These are phyloP conservation scores for Macadamia tetraphylla DNA, from an alignment of 164 flowering plant genomes.

Conservation along the genomic window DNA sequence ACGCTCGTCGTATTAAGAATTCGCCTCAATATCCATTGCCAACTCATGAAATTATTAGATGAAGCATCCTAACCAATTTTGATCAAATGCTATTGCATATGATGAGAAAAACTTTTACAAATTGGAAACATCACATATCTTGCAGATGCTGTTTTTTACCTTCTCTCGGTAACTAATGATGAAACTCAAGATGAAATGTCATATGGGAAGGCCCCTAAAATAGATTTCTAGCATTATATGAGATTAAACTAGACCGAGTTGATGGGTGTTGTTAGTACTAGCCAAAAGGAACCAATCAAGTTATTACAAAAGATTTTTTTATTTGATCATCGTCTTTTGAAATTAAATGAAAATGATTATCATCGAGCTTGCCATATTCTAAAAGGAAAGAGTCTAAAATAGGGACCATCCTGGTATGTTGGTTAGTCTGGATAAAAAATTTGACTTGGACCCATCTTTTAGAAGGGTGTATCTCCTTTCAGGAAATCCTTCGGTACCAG, in stretches of 20 bases:
- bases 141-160: constrained; percentile 73
- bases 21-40: constrained; percentile 79
- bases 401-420: constrained; percentile 69
- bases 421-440: constrained; percentile 45
- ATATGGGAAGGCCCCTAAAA: constrained; percentile 34
- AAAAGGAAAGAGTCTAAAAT: constrained; percentile 46
- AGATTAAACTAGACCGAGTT: constrained; percentile 37
- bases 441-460: constrained; percentile 48
- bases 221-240: constrained; percentile 61
- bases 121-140: constrained; percentile 36
- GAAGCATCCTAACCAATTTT: constrained; percentile 47
- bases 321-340: constrained; percentile 61
- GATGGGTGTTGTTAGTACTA: constrained; percentile 6
- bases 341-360: constrained; percentile 59
- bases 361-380: constrained; percentile 66
- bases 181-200: constrained; percentile 35
- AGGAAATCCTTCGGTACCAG: constrained; percentile 83
- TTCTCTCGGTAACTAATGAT: constrained; percentile 48
- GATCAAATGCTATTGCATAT: constrained; percentile 45
- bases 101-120: constrained; percentile 24
- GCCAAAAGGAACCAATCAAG: neutral
- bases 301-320: constrained; percentile 12
- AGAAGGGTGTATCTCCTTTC: constrained; percentile 41
- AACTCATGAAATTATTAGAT: constrained; percentile 65
- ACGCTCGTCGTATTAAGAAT: constrained; percentile 57